These are phyloP conservation scores for Quercus alba DNA, from an alignment of 306 rosid genomes.

Conservation along the genomic window DNA sequence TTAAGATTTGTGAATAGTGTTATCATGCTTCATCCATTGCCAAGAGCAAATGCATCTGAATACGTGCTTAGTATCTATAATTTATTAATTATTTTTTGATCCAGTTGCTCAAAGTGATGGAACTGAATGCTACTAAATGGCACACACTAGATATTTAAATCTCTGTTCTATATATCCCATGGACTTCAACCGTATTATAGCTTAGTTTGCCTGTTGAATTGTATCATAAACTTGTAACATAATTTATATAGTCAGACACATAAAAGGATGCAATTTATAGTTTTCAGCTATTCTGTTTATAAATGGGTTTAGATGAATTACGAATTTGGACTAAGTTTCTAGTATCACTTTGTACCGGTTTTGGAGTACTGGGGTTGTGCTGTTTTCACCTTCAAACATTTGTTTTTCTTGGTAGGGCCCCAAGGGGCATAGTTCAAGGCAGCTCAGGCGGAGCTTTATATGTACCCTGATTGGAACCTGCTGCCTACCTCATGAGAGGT, in stretches of 20 bases:
- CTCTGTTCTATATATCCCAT: background rate
- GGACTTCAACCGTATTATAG: background rate
- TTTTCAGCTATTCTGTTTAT: constrained; percentile 1
- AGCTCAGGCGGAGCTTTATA: constrained; percentile 62
- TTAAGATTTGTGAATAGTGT: background rate
- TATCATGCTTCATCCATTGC: background rate
- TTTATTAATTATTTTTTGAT: background rate
- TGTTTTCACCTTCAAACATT: constrained; percentile 60
- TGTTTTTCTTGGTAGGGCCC: constrained; percentile 72
- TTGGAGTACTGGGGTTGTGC: constrained; percentile 35
- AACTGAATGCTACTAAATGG: background rate
- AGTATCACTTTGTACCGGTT: background rate
- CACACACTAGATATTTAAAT: background rate
- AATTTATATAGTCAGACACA: background rate
- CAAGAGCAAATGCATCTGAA: no score
- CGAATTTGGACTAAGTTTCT: constrained; percentile 8
- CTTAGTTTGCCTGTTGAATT: background rate
- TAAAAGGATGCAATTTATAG: background rate
- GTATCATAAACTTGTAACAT: background rate
- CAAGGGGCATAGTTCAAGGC: constrained; percentile 69
- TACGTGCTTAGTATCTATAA: background rate
- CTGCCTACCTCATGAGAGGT: constrained; percentile 91
- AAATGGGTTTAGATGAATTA: constrained; percentile 15
- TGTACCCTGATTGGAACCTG: constrained; percentile 70
- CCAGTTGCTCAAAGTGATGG: background rate